Evolutionary conservation across 345 rosid genomes (phyloP), one percentile per base, ranked within the genome.

Genomic region (Acer saccharum): DNA sequence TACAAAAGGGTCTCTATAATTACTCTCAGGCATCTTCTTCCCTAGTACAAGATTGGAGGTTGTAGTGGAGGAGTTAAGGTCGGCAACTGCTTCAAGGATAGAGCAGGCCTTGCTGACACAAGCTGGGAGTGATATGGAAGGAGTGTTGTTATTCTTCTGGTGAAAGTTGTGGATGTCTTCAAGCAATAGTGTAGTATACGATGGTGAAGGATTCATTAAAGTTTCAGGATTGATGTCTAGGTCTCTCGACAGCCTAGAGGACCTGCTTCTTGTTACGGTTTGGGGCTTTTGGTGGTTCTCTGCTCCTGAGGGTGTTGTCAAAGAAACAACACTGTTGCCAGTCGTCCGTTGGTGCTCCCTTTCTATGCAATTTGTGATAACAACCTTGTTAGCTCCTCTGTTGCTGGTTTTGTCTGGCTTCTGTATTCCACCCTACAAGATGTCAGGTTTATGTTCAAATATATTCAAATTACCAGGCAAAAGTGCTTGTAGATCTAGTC

Each of bases 161-260:
- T 94, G 95, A 68, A 96, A 96, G 78, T 92, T 96, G 18, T 96
- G 97, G 81, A 96, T 96, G 78, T 96, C 99, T 76, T 96, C 94
- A 3, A 96, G 87, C 71, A 96, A 72, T 76, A 96, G 73, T 4
- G 92, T 79, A 0, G 97, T 88, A 74, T 94, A 96, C 41, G 97
- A 91, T 23, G 90, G 83, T 23, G 75, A 6, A 5, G 88, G 87
- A 79, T 85, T 86, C 71, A 86, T 68, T 61, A 83, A 54, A 60
- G 85, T 65, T 80, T 90, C 94, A 0, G 94, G 94, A 77, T 88
- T 87, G 77, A 88, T 68, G 63, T 91, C 97, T 27, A 94, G 84
- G 67, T 92, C 98, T 60, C 91, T 86, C 1, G 95, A 93, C 32
- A 83, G 79, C 83, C 98, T 90, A 3, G 91, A 81, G 4, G 99